Conservation (phyloP, 108 stramenopile genomes). For the Cyclostephanos invisitatus region DNA sequence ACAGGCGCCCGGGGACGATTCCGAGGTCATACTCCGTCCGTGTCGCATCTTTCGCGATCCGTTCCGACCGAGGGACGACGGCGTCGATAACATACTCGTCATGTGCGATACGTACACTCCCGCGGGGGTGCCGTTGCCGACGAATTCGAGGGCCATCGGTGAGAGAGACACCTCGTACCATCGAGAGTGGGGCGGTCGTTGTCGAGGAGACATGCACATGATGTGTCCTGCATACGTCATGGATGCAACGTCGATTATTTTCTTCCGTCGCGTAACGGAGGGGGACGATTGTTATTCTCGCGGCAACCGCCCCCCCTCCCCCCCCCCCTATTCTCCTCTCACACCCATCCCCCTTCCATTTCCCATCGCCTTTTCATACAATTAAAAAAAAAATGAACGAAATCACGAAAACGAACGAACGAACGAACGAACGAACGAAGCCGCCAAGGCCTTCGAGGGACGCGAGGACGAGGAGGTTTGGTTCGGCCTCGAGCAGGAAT, state of each 20-base stretch:
- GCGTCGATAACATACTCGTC: slow-evolving; percentile 90
- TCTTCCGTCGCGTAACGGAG: no score
- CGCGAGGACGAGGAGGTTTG: slow-evolving; percentile 81
- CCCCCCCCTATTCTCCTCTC: neutral
- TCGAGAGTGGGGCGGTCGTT: no score
- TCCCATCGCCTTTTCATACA: no score
- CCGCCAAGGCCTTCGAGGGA: slow-evolving; percentile 77
- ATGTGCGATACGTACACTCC: slow-evolving; percentile 96
- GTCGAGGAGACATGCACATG: no score
- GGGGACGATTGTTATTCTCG: no score
- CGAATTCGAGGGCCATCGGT: slow-evolving; percentile 87
- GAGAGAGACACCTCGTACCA: no score
- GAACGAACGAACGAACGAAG: slow-evolving; percentile 46
- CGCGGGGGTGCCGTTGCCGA: slow-evolving; percentile 81
- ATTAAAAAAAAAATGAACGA: no score
- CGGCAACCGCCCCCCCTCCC: neutral
- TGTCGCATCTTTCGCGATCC: slow-evolving; percentile 91
- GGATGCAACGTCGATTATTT: no score
- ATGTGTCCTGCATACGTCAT: no score
- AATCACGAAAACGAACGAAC: no score
- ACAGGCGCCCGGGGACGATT: slow-evolving; percentile 97
- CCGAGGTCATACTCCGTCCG: slow-evolving; percentile 90
- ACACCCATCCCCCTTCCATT: no score
- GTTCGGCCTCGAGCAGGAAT: slow-evolving; percentile 98
- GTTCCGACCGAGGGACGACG: slow-evolving; percentile 87